Conservation (phyloP, 495 filamentous ascomycete species). For the Friedmanniomyces endolithicus region DNA sequence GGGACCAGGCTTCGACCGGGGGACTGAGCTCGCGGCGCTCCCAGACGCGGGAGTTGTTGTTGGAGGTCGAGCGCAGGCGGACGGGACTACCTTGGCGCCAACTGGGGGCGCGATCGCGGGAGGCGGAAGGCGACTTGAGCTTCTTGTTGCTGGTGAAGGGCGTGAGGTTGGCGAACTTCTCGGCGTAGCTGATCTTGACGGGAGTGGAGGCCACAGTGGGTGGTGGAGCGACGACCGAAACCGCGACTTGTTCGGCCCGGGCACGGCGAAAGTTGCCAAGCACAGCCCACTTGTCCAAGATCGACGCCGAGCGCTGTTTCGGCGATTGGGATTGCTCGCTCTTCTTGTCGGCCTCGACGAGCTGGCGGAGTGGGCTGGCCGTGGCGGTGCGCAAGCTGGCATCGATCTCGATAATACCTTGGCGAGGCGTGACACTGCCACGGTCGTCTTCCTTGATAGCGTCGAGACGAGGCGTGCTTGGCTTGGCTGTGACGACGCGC, state of each 20-base stretch:
- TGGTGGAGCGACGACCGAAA: neutral
- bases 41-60: conserved; percentile 15
- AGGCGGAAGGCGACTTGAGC: conserved; percentile 7
- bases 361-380: conserved; percentile 13
- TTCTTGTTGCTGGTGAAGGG: conserved; percentile 22
- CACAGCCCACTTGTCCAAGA: conserved; percentile 75
- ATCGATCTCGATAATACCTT: conserved; percentile 28
- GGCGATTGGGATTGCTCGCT: conserved; percentile 37
- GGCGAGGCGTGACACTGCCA: conserved; percentile 27
- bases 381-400: conserved; percentile 26
- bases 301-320: conserved; percentile 36
- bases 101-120: conserved; percentile 2
- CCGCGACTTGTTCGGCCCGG: conserved; percentile 33
- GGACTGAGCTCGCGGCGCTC: conserved; percentile 20
- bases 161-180: conserved; percentile 18
- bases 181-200: conserved; percentile 23
- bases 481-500: conserved; percentile 25
- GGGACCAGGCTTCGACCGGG: conserved; percentile 1
- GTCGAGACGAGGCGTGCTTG: conserved; percentile 19
- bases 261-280: conserved; percentile 58
- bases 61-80: conserved; percentile 8
- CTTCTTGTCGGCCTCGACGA: conserved; percentile 53
- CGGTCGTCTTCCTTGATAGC: conserved; percentile 19
- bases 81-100: conserved; percentile 18
- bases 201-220: conserved; percentile 8